Conservation (phyloP, 75 land plant species). For the Chamaecyparis obtusa region DNA sequence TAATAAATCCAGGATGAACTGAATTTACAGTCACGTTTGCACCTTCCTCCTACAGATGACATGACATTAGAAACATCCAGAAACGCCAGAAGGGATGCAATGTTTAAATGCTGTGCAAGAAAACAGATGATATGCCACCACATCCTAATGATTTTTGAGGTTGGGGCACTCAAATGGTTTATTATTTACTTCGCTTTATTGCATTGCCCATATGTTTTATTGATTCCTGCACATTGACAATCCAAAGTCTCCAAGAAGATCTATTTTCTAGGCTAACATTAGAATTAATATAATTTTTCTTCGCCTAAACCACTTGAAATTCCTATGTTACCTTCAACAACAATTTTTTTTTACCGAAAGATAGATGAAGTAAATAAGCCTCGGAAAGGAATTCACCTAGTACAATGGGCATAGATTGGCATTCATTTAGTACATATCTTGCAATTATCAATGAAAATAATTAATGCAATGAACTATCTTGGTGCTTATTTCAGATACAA, state of each 20-base stretch:
- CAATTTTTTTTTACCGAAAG: too few relatives aligned
- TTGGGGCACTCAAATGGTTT: not conserved
- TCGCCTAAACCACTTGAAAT: too few relatives aligned
- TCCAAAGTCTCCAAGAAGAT: not conserved
- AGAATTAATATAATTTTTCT: too few relatives aligned
- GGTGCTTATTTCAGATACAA: not conserved
- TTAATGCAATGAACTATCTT: not conserved
- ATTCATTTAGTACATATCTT: too few relatives aligned
- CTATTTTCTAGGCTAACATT: too few relatives aligned
- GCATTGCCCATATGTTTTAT: too few relatives aligned
- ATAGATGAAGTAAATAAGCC: too few relatives aligned
- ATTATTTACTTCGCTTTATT: too few relatives aligned
- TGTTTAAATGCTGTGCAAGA: not conserved
- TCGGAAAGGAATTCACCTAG: too few relatives aligned
- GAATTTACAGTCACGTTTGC: conserved; percentile 54
- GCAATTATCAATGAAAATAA: too few relatives aligned
- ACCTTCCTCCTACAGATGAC: conserved; percentile 37
- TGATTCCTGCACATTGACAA: not conserved
- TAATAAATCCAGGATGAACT: conserved; percentile 58
- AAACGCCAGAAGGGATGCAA: not conserved
- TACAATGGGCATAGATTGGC: too few relatives aligned
- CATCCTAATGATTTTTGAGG: not conserved
- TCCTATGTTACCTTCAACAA: too few relatives aligned
- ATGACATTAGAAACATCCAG: not conserved
- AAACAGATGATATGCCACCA: not conserved